Evolutionary conservation across 495 filamentous ascomycete genomes (phyloP).

Genomic region (Hypoxylon crocopeplum): DNA sequence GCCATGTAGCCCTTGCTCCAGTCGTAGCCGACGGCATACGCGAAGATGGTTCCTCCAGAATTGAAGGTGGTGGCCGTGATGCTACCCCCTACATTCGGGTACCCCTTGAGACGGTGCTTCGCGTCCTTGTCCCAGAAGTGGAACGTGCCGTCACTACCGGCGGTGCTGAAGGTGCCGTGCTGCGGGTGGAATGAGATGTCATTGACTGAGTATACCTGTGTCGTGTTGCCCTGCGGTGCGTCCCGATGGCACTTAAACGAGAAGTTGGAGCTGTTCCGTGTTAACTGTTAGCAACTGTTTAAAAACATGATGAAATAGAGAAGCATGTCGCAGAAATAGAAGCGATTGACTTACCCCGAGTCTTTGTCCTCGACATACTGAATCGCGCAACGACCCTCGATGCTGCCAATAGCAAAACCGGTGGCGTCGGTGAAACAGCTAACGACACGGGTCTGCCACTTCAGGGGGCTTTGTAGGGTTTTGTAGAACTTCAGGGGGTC

Average conservation of each 20-base stretch:
- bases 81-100: slow-evolving; percentile 81
- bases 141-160: slow-evolving; percentile 87
- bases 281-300: slow-evolving; percentile 11
- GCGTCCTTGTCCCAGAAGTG: slow-evolving; percentile 91
- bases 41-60: slow-evolving; percentile 78
- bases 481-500: slow-evolving; percentile 81
- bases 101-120: slow-evolving; percentile 85
- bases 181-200: slow-evolving; percentile 85
- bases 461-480: slow-evolving; percentile 81
- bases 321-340: not conserved
- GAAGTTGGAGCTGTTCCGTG: slow-evolving; percentile 70
- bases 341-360: slow-evolving; percentile 57
- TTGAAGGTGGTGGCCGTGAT: slow-evolving; percentile 84
- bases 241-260: slow-evolving; percentile 94
- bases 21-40: slow-evolving; percentile 91
- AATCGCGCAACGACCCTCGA: slow-evolving; percentile 88
- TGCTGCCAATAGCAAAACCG: slow-evolving; percentile 86
- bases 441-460: slow-evolving; percentile 86
- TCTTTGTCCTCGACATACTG: slow-evolving; percentile 91
- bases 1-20: slow-evolving; percentile 87
- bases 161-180: slow-evolving; percentile 86
- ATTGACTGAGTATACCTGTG: slow-evolving; percentile 89
- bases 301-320: not conserved
- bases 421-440: slow-evolving; percentile 83
- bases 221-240: slow-evolving; percentile 65